A percentile compares a stretch with the other conserved stretches of the same genome.
These are phyloP conservation scores for Whalleya microplaca DNA, from an alignment of 2,329 filamentous ascomycete genomes.

Conservation along the genomic window DNA sequence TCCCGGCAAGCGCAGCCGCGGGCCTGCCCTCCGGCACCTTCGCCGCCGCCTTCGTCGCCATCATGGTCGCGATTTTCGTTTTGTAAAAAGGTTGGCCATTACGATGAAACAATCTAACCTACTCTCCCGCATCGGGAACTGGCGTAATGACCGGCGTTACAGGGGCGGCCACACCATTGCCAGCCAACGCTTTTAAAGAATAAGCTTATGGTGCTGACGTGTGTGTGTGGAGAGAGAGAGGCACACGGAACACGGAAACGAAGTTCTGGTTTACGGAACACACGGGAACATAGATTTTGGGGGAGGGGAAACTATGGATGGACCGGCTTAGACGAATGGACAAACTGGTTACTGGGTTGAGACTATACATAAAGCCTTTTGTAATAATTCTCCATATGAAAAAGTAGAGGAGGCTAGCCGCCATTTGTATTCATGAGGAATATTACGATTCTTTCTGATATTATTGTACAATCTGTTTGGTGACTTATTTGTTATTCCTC, in stretches of 20 bases:
- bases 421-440: neutral
- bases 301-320: neutral
- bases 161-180: too few species aligned
- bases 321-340: neutral
- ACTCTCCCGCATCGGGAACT: neutral
- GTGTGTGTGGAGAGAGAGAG: too few species aligned
- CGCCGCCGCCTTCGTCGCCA: constrained; percentile 35
- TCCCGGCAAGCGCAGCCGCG: constrained; percentile 24
- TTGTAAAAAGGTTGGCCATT: constrained; percentile 30
- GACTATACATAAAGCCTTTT: neutral
- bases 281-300: too few species aligned
- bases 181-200: neutral
- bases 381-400: neutral
- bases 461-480: neutral
- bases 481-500: neutral
- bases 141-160: neutral
- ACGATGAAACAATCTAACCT: neutral
- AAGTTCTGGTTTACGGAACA: too few species aligned
- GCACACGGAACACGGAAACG: neutral
- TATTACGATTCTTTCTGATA: neutral
- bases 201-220: neutral
- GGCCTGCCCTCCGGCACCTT: constrained; percentile 32
- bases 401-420: neutral
- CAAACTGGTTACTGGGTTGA: neutral
- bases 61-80: constrained; percentile 38